These are phyloP conservation scores for Skeletonema marinoi DNA, from an alignment of 108 stramenopile genomes.

Conservation along the genomic window DNA sequence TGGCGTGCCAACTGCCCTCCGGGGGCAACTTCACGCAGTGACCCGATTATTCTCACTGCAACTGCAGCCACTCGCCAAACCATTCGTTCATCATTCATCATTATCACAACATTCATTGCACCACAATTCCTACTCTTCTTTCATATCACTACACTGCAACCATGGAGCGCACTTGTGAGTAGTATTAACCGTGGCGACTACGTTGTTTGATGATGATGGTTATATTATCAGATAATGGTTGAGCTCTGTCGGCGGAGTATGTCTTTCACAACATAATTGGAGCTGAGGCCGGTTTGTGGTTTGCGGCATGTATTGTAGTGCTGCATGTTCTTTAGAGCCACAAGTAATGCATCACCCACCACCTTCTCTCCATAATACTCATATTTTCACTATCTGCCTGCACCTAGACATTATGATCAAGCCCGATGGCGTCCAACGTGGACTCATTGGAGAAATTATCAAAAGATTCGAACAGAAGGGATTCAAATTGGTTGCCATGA, in stretches of 20 bases:
- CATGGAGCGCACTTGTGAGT: conserved; percentile 55
- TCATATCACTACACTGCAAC: conserved; percentile 6
- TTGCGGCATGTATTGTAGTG: not conserved
- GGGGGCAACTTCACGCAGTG: too few species aligned
- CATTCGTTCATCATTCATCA: not conserved
- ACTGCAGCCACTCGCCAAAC: too few species aligned
- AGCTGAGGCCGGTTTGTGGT: not conserved
- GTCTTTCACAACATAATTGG: not conserved
- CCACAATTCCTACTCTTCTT: not conserved
- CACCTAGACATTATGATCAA: conserved; percentile 84
- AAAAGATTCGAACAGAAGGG: conserved; percentile 96
- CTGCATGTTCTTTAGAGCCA: not conserved
- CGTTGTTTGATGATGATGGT: not conserved
- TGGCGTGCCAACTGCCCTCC: too few species aligned
- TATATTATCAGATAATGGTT: not conserved
- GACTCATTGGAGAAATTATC: conserved; percentile 97
- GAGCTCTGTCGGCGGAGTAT: not conserved
- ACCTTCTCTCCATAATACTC: not conserved
- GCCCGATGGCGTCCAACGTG: conserved; percentile 99
- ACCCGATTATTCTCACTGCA: too few species aligned
- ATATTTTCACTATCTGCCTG: not conserved
- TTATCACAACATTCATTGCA: not conserved
- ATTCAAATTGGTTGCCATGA: conserved; percentile 97
- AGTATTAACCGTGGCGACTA: not conserved
- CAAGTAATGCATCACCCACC: not conserved